Evolutionary conservation across 2,329 filamentous ascomycete genomes (phyloP), one percentile per base, ranked within the genome.

Genomic region (Penicillium occitanis): DNA sequence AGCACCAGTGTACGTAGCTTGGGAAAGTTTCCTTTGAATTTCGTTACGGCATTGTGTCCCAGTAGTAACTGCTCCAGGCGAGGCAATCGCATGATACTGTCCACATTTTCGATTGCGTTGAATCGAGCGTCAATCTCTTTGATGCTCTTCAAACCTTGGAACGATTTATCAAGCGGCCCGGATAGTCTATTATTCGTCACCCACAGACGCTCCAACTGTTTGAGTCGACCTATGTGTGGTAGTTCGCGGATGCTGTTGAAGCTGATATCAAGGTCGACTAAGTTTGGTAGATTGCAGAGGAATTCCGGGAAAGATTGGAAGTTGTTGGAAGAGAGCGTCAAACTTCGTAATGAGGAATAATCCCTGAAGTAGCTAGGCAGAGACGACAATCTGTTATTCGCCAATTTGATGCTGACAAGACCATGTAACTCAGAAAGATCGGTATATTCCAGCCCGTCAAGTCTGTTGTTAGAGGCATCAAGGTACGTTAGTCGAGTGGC

Each of bases 51-150:
- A 77, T 99, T 99, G 83, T 99, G 94, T 55, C 96, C 94, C 42
- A 94, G 90, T 67, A 92, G 91, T 28, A 98, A 82, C 68, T 92
- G 91, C 78, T 99, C 95, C 46, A 99, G 81, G 70, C 91, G 91
- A 2, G 94, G 94, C 19, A 99, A 84, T 68, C 90, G 85, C 2
- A 92, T 90, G 68, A 98, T 88, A 64, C 92, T 88, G 75, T 98
- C 92, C 73, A 99, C 97, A 74, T 88, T 93, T 60, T 89, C 89
- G 65, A 99, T 91, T 19, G 87, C 85, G 74, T 99, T 99, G 82
- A 96, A 98, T 69, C 96, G 92, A 69, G 96, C 89, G 77, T 99
- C 95, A 51, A 99, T 87, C 78, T 98, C 94, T 68, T 92, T 92
- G 62, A 99, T 82, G 73, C 80, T 96, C 57, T 85, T 80, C 7